phyloP scores from a whole-genome alignment of 192 early-diverging fungal species.

The Dissophora ornata region DNA sequence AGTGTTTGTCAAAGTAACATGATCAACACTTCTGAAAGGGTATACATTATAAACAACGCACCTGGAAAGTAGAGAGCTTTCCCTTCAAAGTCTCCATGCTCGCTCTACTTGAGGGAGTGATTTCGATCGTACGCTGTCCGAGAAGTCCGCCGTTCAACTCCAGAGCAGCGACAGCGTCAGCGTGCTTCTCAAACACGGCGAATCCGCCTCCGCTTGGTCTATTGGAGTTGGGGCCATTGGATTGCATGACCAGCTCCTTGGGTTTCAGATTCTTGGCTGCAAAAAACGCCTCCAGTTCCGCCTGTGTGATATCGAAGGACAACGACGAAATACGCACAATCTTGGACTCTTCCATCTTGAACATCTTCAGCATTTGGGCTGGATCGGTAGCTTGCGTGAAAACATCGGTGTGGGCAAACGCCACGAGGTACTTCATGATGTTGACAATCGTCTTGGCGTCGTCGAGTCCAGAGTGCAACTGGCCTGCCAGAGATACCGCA shows the following conservation, averaged over 20 bases:
- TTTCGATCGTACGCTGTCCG: conserved; percentile 68
- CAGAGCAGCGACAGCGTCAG: conserved; percentile 71
- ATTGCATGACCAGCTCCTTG: conserved; percentile 70
- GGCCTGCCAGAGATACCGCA: conserved; percentile 58
- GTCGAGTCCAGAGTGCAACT: conserved; percentile 68
- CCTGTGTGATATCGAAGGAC: conserved; percentile 69
- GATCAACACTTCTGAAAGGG: too few species aligned
- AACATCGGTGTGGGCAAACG: conserved; percentile 64
- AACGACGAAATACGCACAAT: conserved; percentile 73
- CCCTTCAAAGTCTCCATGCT: conserved; percentile 69
- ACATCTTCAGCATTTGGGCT: conserved; percentile 68
- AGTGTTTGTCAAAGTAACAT: too few species aligned
- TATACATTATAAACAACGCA: conserved; percentile 26
- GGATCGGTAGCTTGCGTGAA: conserved; percentile 74
- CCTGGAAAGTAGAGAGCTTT: conserved; percentile 68
- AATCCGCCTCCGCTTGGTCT: conserved; percentile 74
- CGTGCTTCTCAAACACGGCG: conserved; percentile 70
- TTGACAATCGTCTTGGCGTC: conserved; percentile 71
- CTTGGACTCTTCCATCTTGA: conserved; percentile 70
- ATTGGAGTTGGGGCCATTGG: conserved; percentile 64
- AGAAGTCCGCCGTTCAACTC: conserved; percentile 72
- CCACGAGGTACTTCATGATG: conserved; percentile 63
- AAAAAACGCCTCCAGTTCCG: conserved; percentile 72
- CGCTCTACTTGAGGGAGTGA: conserved; percentile 69
- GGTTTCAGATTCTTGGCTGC: conserved; percentile 63